phyloP scores from a whole-genome alignment of 1,284 basidiomycete species.

The Leucoagaricus sp. region DNA sequence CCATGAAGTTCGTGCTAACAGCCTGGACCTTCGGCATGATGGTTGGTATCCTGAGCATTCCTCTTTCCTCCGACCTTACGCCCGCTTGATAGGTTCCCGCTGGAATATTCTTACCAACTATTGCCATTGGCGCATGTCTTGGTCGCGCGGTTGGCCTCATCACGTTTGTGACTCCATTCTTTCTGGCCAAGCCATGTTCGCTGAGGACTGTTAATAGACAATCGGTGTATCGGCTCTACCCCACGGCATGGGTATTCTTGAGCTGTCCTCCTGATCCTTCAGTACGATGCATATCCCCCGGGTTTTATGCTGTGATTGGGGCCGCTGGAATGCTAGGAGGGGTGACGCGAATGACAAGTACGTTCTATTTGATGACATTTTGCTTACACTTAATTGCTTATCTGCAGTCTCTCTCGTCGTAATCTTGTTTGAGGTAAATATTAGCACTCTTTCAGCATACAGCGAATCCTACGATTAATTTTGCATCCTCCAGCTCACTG shows the following conservation, averaged over 20 bases:
- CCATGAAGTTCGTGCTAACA: conserved; percentile 62
- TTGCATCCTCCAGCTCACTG: conserved; percentile 55
- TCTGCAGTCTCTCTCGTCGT: conserved; percentile 67
- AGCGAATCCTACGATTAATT: too few species aligned
- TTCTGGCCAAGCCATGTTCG: background rate
- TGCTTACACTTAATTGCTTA: background rate
- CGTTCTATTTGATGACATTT: conserved; percentile 22
- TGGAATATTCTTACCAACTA: conserved; percentile 75
- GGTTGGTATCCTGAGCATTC: conserved; percentile 38
- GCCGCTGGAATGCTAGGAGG: conserved; percentile 82
- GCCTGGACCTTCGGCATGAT: conserved; percentile 80
- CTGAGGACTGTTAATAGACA: conserved; percentile 43
- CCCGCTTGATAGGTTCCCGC: conserved; percentile 55
- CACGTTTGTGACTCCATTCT: conserved; percentile 45
- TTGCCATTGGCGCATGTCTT: conserved; percentile 70
- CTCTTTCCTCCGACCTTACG: background rate
- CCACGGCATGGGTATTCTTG: conserved; percentile 66
- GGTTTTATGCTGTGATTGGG: conserved; percentile 83
- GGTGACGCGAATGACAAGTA: conserved; percentile 80
- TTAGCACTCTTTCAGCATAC: too few species aligned
- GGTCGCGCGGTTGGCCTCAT: conserved; percentile 71
- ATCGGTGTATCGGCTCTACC: conserved; percentile 60
- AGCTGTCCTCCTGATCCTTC: conserved; percentile 71
- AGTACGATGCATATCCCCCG: conserved; percentile 71
- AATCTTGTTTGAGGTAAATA: conserved; percentile 65